Evolutionary conservation across 768 basidiomycete species (phyloP).

Genomic region (Obba rivulosa): DNA sequence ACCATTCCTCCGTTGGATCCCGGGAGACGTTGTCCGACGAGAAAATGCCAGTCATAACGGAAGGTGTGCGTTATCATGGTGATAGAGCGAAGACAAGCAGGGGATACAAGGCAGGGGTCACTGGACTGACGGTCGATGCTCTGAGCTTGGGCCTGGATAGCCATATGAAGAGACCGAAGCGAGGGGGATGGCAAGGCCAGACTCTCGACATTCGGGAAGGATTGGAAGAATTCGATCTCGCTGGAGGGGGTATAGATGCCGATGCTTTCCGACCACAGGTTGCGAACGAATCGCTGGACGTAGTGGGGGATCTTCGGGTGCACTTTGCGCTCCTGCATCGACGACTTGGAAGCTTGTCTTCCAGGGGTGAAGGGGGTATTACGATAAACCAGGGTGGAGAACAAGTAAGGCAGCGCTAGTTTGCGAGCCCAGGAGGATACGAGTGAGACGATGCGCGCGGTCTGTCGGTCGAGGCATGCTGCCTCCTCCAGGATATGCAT

Average conservation of each 20-base stretch:
- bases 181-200: slow-evolving; percentile 15
- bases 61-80: slow-evolving; percentile 18
- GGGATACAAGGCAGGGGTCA: slow-evolving; percentile 1
- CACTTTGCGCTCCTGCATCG: neutral
- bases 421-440: slow-evolving; percentile 17
- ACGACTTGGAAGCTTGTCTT: neutral
- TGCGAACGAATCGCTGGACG: slow-evolving; percentile 10
- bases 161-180: slow-evolving; percentile 13
- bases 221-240: slow-evolving; percentile 14
- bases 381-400: slow-evolving; percentile 15
- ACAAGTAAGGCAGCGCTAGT: slow-evolving; percentile 14
- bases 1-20: slow-evolving; percentile 3
- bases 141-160: slow-evolving; percentile 1
- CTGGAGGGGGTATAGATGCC: slow-evolving; percentile 9
- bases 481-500: slow-evolving; percentile 18
- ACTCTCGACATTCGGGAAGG: slow-evolving; percentile 17
- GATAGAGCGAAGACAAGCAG: slow-evolving; percentile 8
- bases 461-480: slow-evolving; percentile 6
- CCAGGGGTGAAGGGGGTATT: neutral
- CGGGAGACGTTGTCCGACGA: slow-evolving; percentile 7
- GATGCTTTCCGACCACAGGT: slow-evolving; percentile 20
- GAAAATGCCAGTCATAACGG: slow-evolving; percentile 18
- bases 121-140: neutral
- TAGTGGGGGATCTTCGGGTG: neutral
- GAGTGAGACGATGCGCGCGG: slow-evolving; percentile 14